A percentile compares a stretch with the other conserved stretches of the same genome.
Evolutionary conservation across 2,329 filamentous ascomycete species (phyloP).

Genomic region (Botrytis aclada): DNA sequence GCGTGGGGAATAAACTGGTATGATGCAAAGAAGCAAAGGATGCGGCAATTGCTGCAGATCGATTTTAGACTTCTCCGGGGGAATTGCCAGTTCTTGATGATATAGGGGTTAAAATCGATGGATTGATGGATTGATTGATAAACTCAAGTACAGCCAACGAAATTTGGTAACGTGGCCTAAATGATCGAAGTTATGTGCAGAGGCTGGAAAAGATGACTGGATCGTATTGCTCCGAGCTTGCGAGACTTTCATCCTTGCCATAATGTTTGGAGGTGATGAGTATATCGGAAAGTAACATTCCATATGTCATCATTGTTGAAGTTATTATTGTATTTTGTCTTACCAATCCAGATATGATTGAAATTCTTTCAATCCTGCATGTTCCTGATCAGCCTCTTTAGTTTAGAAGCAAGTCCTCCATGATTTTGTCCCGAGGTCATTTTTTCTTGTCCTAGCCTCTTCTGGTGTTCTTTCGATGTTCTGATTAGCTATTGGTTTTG

Average conservation of each 20-base stretch:
- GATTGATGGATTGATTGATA: background rate
- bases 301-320: background rate
- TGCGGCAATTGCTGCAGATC: constrained; percentile 21
- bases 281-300: background rate
- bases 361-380: background rate
- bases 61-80: background rate
- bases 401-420: background rate
- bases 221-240: background rate
- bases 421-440: background rate
- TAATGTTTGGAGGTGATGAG: background rate
- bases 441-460: background rate
- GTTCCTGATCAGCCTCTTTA: background rate
- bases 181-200: background rate
- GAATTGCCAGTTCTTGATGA: background rate
- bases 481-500: background rate
- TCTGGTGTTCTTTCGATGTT: background rate
- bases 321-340: background rate
- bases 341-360: background rate
- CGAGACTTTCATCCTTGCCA: background rate
- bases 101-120: background rate
- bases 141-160: background rate
- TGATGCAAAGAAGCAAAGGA: constrained; percentile 41
- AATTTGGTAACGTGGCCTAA: background rate
- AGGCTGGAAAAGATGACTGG: background rate
- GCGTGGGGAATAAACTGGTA: constrained; percentile 41